phyloP scores from a whole-genome alignment of 1,284 basidiomycete species.

The Grifola frondosa region DNA sequence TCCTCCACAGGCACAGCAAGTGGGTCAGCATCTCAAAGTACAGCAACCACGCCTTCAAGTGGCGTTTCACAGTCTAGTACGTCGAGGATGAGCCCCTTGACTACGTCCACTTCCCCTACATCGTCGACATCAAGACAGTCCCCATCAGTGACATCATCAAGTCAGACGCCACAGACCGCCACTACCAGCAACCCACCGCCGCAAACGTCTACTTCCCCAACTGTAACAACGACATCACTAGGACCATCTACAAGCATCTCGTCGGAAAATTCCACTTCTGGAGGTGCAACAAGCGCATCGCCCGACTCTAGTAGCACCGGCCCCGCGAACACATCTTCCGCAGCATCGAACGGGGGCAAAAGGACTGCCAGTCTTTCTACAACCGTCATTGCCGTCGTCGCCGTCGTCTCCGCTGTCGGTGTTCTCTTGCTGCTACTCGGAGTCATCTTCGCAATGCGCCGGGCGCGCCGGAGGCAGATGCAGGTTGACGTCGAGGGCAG shows the following conservation, averaged over 20 bases:
- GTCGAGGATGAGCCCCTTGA: too few species aligned
- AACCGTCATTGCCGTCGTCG: slow-evolving; percentile 28
- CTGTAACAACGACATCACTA: too few species aligned
- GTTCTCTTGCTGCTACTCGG: slow-evolving; percentile 23
- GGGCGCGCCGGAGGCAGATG: slow-evolving; percentile 11
- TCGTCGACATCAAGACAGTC: too few species aligned
- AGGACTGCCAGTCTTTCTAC: slow-evolving; percentile 16
- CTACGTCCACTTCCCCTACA: too few species aligned
- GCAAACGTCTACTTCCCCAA: too few species aligned
- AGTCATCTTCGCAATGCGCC: slow-evolving; percentile 18
- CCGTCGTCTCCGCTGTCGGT: slow-evolving; percentile 24
- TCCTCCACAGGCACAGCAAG: too few species aligned
- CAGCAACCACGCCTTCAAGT: too few species aligned
- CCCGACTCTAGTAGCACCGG: slow-evolving; percentile 1
- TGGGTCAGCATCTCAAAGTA: too few species aligned
- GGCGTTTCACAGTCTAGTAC: too few species aligned
- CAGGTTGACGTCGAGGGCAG: slow-evolving; percentile 13
- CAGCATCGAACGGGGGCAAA: neutral
- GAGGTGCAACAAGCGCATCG: neutral
- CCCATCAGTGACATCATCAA: too few species aligned
- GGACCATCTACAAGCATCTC: neutral
- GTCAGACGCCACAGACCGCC: too few species aligned
- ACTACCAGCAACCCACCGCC: too few species aligned
- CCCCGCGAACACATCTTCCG: neutral
- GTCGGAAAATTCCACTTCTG: neutral